Base-by-base conservation (phyloP, 1,139 yeast genomes). In the Sugiyamaella novakii region DNA sequence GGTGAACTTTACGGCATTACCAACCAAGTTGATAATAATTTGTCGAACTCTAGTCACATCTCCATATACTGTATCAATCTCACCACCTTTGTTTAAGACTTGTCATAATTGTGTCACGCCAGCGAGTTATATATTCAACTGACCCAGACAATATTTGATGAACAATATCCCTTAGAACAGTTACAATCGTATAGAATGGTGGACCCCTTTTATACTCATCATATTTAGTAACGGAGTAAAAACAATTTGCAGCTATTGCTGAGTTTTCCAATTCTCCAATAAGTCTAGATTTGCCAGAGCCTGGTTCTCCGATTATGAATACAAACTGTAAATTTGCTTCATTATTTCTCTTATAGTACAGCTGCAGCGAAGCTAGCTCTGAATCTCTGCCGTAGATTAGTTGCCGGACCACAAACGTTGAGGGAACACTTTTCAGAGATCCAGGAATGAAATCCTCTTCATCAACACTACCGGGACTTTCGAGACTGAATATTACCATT, bases 1-100 rank as follows among this genome's bases (percentile, higher is more conserved):
- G 0, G 84, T 79, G 57, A 80, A 80, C 58, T 79, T 80, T 37
- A 78, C 78, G 0, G 84, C 78, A 64, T 80, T 80, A 1, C 83
- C 83, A 2, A 78, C 73, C 44, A 80, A 63, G 54, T 80, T 80
- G 57, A 79, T 77, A 30, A 79, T 68, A 42, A 80, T 73, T 57
- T 79, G 84, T 39, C 80, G 68, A 49, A 78, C 72, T 38, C 83
- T 63, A 0, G 81, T 77, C 12, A 74, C 70, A 57, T 79, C 83
- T 5, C 83, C 83, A 43, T 67, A 65, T 1, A 78, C 66, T n/a
- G 63, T 63, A 44, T 74, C 75, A 46, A 75, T 66, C 3, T 68
- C 69, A 2, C 74, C 74, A 53, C 77, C 71, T 41, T 66, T 65
- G 61, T 78, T 75, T 72, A 2, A 77, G 69, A 19, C 70, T 69